A percentile compares a stretch with the other conserved stretches of the same genome.
These are phyloP conservation scores for Thermothelomyces thermophilus DNA, from an alignment of 2,329 filamentous ascomycete species.

Conservation along the genomic window DNA sequence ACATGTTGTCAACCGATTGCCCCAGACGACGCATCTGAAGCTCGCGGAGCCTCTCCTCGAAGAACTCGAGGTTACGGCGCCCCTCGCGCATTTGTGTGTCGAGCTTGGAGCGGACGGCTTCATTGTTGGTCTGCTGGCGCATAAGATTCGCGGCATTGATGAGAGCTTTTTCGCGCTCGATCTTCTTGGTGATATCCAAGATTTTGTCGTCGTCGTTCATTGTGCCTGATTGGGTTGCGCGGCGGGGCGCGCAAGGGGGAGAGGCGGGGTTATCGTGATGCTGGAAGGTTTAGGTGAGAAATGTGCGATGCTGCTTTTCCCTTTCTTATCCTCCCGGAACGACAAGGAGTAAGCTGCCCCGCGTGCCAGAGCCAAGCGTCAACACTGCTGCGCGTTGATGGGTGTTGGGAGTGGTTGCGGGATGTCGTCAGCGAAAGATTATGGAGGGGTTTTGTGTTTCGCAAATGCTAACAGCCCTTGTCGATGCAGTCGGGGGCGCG, in stretches of 20 bases:
- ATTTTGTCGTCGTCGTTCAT: constrained; percentile 61
- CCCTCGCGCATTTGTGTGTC: constrained; percentile 93
- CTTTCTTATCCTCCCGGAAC: not conserved
- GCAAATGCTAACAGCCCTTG: constrained; percentile 24
- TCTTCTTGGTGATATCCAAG: constrained; percentile 89
- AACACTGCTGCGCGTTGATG: constrained; percentile 1
- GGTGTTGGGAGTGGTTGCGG: constrained; percentile 13
- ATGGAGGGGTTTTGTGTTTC: constrained; percentile 32
- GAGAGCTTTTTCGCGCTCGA: constrained; percentile 91
- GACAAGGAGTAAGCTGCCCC: not conserved
- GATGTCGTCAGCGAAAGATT: constrained; percentile 28
- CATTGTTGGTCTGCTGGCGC: constrained; percentile 93
- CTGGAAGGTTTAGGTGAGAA: not conserved
- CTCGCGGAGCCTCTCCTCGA: constrained; percentile 86
- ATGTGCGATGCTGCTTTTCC: not conserved
- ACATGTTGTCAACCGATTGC: constrained; percentile 61
- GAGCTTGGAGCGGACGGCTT: constrained; percentile 79
- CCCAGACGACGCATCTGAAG: constrained; percentile 74
- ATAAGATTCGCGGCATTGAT: constrained; percentile 92
- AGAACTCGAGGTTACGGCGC: constrained; percentile 87
- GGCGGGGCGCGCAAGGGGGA: constrained; percentile 17
- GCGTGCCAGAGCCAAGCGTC: constrained; percentile 1
- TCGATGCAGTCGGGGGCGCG: constrained; percentile 15
- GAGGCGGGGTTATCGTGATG: constrained; percentile 11
- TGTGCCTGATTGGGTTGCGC: constrained; percentile 31